phyloP scores from a whole-genome alignment of 768 basidiomycete species.

The Trametes cinnabarina region DNA sequence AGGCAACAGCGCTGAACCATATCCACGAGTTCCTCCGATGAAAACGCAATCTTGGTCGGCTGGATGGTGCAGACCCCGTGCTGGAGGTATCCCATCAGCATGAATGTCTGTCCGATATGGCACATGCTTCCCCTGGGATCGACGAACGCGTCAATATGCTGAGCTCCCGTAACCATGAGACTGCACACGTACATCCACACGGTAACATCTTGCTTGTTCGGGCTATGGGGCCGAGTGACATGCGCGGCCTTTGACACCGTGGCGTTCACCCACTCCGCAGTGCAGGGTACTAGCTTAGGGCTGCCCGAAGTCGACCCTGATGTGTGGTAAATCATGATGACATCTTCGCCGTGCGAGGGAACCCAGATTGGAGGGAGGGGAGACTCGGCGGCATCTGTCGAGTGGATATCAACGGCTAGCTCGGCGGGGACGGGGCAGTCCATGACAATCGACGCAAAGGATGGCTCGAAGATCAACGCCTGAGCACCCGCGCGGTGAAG shows the following conservation, averaged over 20 bases:
- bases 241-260: slow-evolving; percentile 59
- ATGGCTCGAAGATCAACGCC: slow-evolving; percentile 63
- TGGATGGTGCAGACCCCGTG: slow-evolving; percentile 73
- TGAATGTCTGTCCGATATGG: slow-evolving; percentile 75
- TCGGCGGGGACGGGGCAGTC: slow-evolving; percentile 51
- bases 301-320: slow-evolving; percentile 83
- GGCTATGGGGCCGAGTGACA: slow-evolving; percentile 47
- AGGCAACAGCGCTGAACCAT: slow-evolving; percentile 68
- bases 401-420: slow-evolving; percentile 41
- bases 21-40: slow-evolving; percentile 64
- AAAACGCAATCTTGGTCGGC: slow-evolving; percentile 62
- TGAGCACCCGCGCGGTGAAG: slow-evolving; percentile 54
- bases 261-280: slow-evolving; percentile 61
- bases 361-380: slow-evolving; percentile 44
- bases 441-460: slow-evolving; percentile 44
- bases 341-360: slow-evolving; percentile 38
- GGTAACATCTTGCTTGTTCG: slow-evolving; percentile 62
- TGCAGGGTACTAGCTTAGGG: slow-evolving; percentile 76
- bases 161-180: slow-evolving; percentile 18
- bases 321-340: slow-evolving; percentile 73
- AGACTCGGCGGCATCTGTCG: slow-evolving; percentile 36
- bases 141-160: slow-evolving; percentile 31
- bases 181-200: slow-evolving; percentile 62
- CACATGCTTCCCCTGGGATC: slow-evolving; percentile 86
- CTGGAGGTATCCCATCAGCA: slow-evolving; percentile 70